Percentiles rank a stretch among this genome's conserved stretches.
Conservation (phyloP, 225 moss, liverwort and hornwort genomes). For the Asterella californica region DNA sequence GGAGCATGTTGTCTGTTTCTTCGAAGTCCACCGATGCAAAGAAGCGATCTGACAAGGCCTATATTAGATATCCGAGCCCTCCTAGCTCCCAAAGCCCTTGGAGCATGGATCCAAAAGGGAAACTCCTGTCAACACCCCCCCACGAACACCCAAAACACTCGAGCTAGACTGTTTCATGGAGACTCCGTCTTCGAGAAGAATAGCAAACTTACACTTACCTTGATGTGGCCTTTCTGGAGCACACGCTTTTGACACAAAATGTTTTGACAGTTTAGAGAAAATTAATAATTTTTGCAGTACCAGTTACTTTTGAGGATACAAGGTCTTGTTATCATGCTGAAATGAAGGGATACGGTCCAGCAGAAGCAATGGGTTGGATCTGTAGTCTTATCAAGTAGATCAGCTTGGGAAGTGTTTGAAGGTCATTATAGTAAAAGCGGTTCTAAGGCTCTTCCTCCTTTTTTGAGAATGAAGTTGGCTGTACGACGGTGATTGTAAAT, state of each 20-base stretch:
- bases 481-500: neutral
- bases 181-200: neutral
- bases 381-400: conserved; percentile 13
- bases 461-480: neutral
- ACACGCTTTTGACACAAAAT: conserved; percentile 15
- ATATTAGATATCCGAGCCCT: conserved; percentile 16
- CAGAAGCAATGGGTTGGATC: conserved; percentile 38
- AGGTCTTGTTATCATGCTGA: conserved; percentile 47
- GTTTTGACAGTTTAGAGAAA: conserved; percentile 6
- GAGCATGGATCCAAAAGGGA: conserved; percentile 6
- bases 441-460: neutral
- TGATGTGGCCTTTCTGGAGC: conserved; percentile 39
- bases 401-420: neutral
- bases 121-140: neutral
- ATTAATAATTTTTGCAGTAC: neutral
- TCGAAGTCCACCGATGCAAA: neutral
- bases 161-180: conserved; percentile 20
- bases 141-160: conserved; percentile 18
- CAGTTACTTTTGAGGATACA: conserved; percentile 35
- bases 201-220: neutral
- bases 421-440: neutral
- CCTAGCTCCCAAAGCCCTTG: conserved; percentile 3
- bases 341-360: conserved; percentile 43
- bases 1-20: conserved; percentile 1
- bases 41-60: neutral